A percentile compares a stretch with the other conserved stretches of the same genome.
phyloP scores from a whole-genome alignment of 345 rosid species.

The Salix brachista region DNA sequence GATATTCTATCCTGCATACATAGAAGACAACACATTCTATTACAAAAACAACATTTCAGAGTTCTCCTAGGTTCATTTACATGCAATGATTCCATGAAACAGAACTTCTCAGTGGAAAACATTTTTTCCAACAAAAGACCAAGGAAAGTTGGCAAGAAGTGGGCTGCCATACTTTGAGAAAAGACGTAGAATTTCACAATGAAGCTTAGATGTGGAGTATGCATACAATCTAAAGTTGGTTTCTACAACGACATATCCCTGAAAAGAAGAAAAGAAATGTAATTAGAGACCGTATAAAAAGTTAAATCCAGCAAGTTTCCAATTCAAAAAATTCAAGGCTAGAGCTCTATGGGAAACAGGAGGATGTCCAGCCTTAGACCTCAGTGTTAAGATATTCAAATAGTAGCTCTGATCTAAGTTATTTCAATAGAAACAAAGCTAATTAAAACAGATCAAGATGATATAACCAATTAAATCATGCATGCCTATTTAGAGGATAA shows the following conservation, averaged over 20 bases:
- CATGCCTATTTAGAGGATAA: too few species aligned
- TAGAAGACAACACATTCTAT: background rate
- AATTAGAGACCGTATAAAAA: background rate
- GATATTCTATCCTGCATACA: constrained; percentile 78
- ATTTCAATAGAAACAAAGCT: background rate
- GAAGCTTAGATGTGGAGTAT: constrained; percentile 91
- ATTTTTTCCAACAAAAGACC: background rate
- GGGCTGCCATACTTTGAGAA: constrained; percentile 61
- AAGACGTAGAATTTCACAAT: constrained; percentile 82
- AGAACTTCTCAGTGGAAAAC: background rate
- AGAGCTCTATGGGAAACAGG: background rate
- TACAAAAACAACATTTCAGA: too few species aligned
- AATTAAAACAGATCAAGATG: background rate
- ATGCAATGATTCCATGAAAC: too few species aligned
- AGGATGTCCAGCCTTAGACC: background rate
- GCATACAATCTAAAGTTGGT: constrained; percentile 91
- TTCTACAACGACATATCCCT: constrained; percentile 95
- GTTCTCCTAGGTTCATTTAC: too few species aligned
- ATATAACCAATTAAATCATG: too few species aligned
- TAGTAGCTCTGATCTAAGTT: background rate
- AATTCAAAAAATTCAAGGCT: background rate
- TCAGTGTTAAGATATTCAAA: background rate
- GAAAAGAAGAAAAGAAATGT: constrained; percentile 17
- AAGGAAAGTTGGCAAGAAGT: background rate
- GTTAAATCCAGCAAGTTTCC: background rate